These are phyloP conservation scores for Trypanosoma caninum DNA, from an alignment of 208 protist genomes.

Conservation along the genomic window DNA sequence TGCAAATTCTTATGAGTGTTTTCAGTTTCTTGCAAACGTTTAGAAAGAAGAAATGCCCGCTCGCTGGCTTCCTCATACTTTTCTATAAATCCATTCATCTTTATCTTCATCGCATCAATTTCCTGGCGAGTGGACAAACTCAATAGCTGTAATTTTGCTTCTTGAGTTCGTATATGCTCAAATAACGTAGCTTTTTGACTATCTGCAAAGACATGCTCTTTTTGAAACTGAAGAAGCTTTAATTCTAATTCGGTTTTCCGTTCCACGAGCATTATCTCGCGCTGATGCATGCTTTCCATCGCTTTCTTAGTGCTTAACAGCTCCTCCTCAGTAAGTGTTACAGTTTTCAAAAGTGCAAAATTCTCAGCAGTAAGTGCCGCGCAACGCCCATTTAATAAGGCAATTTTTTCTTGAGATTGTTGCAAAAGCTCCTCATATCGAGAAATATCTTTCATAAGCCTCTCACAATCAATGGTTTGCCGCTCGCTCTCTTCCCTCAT, in stretches of 20 bases:
- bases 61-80: constrained; percentile 41
- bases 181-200: constrained; percentile 14
- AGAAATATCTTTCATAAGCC: constrained; percentile 25
- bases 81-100: constrained; percentile 56
- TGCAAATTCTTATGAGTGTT: constrained; percentile 21
- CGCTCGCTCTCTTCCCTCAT: constrained; percentile 74
- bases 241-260: constrained; percentile 11
- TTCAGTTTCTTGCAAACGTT: constrained; percentile 34
- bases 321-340: constrained; percentile 49
- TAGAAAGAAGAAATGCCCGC: constrained; percentile 21
- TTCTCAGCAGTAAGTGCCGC: constrained; percentile 20
- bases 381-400: constrained; percentile 15
- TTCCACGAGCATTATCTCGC: constrained; percentile 13
- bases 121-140: constrained; percentile 37
- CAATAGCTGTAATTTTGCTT: constrained; percentile 34
- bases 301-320: constrained; percentile 37
- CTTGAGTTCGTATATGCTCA: constrained; percentile 23
- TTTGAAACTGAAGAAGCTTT: constrained; percentile 14
- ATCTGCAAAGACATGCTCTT: constrained; percentile 9
- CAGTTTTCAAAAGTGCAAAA: constrained; percentile 46
- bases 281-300: not conserved
- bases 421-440: constrained; percentile 22
- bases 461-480: constrained; percentile 33
- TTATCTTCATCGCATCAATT: constrained; percentile 35
- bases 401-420: constrained; percentile 10